Base-by-base conservation (phyloP, 1,139 yeast species). In the Meyerozyma carpophila region DNA sequence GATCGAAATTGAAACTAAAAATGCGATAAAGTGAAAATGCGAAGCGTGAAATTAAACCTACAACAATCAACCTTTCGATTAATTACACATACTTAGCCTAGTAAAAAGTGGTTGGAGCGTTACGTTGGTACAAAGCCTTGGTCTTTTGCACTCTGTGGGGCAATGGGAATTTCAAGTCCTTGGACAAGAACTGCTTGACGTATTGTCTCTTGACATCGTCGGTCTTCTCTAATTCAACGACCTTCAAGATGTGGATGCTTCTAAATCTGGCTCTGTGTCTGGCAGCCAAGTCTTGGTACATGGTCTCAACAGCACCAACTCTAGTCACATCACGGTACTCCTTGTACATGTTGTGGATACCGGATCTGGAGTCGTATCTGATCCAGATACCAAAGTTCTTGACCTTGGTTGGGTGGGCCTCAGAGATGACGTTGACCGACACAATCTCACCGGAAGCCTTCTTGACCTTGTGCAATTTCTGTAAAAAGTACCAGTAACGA, bases 251-350 rank as follows among this genome's bases (percentile, higher is more conserved):
- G 89, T 93, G 98, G 77, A 93, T 88, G 63, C 93, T 85, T 86
- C 98, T 89, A 84, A 93, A 93, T 84, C 99, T 90, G 70, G 98
- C 94, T 86, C 98, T 90, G 95, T 93, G 99, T 82, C 98, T 93
- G 63, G 98, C 98, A 77, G 99, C 99, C 85, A 93, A 87, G 78
- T 94, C 98, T 77, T 88, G 93, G 94, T 93, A 93, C 85, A 93
- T 86, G 73, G 95, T 82, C 76, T 88, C 96, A 70, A 93, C 98
- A 64, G 98, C 98, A 75, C 90, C 96, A 58, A 90, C 95, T 82
- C 99, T 94, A 81, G 97, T 79, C 65, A 91, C 95, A 67, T 93
- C 98, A 80, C 98, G 91, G 94, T 90, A 89, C 83, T 93, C 99
- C 84, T 89, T 93, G 97, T 93, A 93, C 98, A 93, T 93, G 95